These are phyloP conservation scores for Entophlyctis helioformis DNA, from an alignment of 192 early-diverging fungal genomes.

Conservation along the genomic window DNA sequence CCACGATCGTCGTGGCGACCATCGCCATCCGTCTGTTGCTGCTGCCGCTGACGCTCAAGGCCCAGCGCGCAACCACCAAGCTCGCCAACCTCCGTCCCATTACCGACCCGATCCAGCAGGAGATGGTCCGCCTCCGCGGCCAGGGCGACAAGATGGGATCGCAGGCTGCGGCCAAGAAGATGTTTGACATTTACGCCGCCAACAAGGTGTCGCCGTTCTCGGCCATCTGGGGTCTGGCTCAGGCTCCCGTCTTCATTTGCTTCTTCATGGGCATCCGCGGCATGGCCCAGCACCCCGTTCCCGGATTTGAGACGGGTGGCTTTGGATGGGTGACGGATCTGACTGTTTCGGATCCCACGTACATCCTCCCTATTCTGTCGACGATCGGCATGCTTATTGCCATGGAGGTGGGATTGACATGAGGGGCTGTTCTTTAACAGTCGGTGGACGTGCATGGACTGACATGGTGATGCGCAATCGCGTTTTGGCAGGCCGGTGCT, in stretches of 20 bases:
- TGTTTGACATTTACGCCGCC: slow-evolving; percentile 47
- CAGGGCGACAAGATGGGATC: slow-evolving; percentile 41
- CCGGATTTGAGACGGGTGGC: slow-evolving; percentile 69
- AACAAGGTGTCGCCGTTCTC: slow-evolving; percentile 53
- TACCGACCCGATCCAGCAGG: slow-evolving; percentile 48
- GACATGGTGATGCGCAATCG: too few relatives aligned
- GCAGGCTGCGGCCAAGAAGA: slow-evolving; percentile 37
- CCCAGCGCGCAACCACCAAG: slow-evolving; percentile 56
- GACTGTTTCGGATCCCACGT: slow-evolving; percentile 66
- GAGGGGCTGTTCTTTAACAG: too few relatives aligned
- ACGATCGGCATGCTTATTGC: slow-evolving; percentile 56
- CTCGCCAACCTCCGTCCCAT: slow-evolving; percentile 64
- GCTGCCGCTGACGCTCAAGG: slow-evolving; percentile 61
- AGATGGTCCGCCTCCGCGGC: slow-evolving; percentile 47
- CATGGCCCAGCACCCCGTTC: slow-evolving; percentile 72
- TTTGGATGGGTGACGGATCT: slow-evolving; percentile 78
- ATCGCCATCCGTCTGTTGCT: slow-evolving; percentile 54
- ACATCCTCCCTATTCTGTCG: slow-evolving; percentile 67
- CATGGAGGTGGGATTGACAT: too few relatives aligned
- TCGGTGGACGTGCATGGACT: too few relatives aligned
- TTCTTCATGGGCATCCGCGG: slow-evolving; percentile 72
- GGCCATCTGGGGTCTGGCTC: slow-evolving; percentile 51
- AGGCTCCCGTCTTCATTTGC: slow-evolving; percentile 70
- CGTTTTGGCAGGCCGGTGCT: too few relatives aligned
- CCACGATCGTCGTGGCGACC: slow-evolving; percentile 62